A percentile compares a stretch with the other conserved stretches of the same genome.
phyloP scores from a whole-genome alignment of 371 early-diverging fungal species.

The Saksenaea oblongispora region DNA sequence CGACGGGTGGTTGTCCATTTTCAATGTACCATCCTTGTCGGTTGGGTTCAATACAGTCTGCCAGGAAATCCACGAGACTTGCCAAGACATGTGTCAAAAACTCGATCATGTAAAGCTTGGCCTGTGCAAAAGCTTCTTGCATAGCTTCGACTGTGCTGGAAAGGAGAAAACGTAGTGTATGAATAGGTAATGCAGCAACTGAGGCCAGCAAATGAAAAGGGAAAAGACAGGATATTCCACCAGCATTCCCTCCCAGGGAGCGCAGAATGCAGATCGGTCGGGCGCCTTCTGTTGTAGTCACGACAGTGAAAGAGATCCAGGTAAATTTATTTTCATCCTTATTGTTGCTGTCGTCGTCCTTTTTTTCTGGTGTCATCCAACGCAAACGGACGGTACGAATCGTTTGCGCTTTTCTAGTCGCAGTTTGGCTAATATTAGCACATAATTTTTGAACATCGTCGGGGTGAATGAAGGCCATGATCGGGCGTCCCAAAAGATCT shows the following conservation, averaged over 20 bases:
- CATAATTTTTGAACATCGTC: slow-evolving; percentile 36
- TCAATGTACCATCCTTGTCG: background rate
- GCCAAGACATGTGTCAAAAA: slow-evolving; percentile 10
- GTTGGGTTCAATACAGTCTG: slow-evolving; percentile 8
- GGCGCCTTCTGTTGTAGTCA: background rate
- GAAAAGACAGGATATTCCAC: background rate
- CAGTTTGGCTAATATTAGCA: slow-evolving; percentile 3
- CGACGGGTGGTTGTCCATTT: background rate
- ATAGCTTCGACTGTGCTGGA: background rate
- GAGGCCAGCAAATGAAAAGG: background rate
- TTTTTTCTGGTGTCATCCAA: background rate
- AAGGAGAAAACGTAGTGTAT: background rate
- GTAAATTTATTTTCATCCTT: background rate
- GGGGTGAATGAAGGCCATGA: slow-evolving; percentile 44
- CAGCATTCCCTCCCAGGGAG: background rate
- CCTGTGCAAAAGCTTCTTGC: slow-evolving; percentile 5
- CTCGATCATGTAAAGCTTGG: slow-evolving; percentile 10
- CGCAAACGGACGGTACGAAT: background rate
- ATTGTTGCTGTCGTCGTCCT: too few relatives aligned
- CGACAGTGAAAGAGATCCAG: background rate
- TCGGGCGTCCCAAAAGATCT: slow-evolving; percentile 32
- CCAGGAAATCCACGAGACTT: slow-evolving; percentile 11
- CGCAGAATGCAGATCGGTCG: slow-evolving; percentile 4
- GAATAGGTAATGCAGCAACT: background rate
- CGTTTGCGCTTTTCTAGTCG: background rate